Conservation (phyloP, 306 rosid genomes). For the Rubus parviflorus region DNA sequence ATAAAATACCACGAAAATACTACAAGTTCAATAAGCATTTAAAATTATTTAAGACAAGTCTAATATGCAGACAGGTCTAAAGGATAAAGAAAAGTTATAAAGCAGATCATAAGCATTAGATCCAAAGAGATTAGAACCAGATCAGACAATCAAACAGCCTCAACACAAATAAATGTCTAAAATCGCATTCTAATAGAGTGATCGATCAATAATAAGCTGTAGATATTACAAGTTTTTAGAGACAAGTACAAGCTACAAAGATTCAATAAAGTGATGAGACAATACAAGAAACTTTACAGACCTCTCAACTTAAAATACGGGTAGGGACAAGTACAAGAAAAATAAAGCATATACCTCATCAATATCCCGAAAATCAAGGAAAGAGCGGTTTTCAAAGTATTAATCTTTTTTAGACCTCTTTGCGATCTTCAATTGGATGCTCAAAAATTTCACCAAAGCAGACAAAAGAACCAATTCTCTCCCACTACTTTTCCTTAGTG, state of each 20-base stretch:
- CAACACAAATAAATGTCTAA: no score
- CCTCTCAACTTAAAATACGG: conserved; percentile 1
- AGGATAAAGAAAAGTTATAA: no score
- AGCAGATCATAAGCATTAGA: no score
- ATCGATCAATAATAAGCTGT: no score
- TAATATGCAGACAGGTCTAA: no score
- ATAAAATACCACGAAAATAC: no score
- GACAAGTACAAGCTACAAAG: background rate
- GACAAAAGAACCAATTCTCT: background rate
- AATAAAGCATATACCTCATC: conserved; percentile 73
- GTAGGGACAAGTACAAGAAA: background rate
- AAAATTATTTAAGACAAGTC: no score
- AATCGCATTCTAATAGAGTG: no score
- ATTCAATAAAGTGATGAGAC: background rate
- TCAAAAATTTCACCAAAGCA: background rate
- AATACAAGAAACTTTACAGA: background rate
- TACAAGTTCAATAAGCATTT: no score
- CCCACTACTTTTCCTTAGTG: background rate
- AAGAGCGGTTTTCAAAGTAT: background rate
- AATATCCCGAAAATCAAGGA: no score
- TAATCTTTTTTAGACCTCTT: background rate
- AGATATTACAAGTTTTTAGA: background rate
- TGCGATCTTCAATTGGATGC: background rate
- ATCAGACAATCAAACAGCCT: no score
- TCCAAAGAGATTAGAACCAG: no score